Evolutionary conservation across 129 eudicot genomes (phyloP).

Genomic region (Escallonia herrerae): DNA sequence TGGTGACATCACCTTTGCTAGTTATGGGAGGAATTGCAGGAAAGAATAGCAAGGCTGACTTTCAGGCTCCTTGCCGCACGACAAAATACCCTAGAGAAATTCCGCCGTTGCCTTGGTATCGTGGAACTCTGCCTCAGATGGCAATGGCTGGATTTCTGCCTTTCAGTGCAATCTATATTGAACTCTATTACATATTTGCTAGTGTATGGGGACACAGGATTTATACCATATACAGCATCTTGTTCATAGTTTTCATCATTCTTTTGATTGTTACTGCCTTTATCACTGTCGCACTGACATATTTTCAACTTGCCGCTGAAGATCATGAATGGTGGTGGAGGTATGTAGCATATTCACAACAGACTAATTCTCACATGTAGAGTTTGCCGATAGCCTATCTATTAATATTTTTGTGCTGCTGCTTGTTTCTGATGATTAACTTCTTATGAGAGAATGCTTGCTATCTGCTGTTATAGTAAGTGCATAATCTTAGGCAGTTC

Average conservation of each 20-base stretch:
- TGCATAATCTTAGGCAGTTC: no score
- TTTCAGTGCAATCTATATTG: conserved; percentile 47
- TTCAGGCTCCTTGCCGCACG: conserved; percentile 42
- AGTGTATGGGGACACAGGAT: conserved; percentile 66
- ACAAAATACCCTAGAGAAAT: conserved; percentile 47
- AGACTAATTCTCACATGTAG: no score
- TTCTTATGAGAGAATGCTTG: no score
- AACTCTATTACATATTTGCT: conserved; percentile 52
- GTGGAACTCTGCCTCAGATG: conserved; percentile 53
- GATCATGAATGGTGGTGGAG: conserved; percentile 66
- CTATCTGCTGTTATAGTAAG: no score
- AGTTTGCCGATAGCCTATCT: no score
- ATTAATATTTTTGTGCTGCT: no score
- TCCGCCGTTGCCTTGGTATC: conserved; percentile 51
- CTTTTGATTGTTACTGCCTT: conserved; percentile 46
- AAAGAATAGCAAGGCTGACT: conserved; percentile 42
- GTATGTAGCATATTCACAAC: conserved; percentile 6
- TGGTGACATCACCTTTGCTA: conserved; percentile 42
- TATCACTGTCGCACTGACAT: conserved; percentile 47
- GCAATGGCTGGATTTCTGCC: conserved; percentile 63
- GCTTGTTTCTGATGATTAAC: no score
- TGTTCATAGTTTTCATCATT: conserved; percentile 44
- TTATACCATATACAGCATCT: conserved; percentile 47
- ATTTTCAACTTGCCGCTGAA: conserved; percentile 53
- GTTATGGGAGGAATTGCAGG: conserved; percentile 49